phyloP scores from a whole-genome alignment of 257 asterid genomes.

The Linderniella brevidens region DNA sequence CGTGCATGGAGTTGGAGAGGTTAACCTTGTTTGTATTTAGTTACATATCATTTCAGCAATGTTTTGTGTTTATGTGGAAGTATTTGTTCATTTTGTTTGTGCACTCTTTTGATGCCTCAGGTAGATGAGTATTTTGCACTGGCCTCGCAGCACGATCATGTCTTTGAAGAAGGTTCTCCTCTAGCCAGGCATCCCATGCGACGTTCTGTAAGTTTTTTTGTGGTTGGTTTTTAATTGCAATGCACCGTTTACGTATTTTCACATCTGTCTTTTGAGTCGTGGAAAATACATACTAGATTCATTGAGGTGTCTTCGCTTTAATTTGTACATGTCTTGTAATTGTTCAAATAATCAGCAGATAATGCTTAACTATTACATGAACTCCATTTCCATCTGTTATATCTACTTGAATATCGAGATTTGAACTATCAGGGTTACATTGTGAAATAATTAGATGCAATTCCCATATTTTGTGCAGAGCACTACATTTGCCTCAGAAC shows the following conservation, averaged over 20 bases:
- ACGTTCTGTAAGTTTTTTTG: constrained; percentile 29
- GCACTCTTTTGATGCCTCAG: constrained; percentile 23
- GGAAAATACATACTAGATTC: no score
- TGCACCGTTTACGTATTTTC: no score
- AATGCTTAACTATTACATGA: no score
- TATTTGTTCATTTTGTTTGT: constrained; percentile 1
- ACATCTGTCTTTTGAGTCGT: no score
- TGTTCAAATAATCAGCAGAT: no score
- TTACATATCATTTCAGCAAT: not conserved
- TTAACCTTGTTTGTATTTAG: constrained; percentile 3
- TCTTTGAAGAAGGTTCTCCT: constrained; percentile 15
- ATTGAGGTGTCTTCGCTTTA: no score
- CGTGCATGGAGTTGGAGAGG: constrained; percentile 38
- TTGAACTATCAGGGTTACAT: no score
- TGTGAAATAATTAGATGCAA: not conserved
- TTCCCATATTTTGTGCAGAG: constrained; percentile 30
- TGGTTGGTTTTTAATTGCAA: no score
- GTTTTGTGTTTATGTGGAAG: not conserved
- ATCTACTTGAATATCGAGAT: no score
- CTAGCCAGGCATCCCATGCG: constrained; percentile 25
- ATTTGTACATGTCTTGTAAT: no score
- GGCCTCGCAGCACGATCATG: constrained; percentile 41
- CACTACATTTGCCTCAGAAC: constrained; percentile 16
- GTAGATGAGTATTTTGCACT: constrained; percentile 35
- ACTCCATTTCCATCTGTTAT: no score